Evolutionary conservation across 768 basidiomycete species (phyloP), one percentile per base, ranked within the genome.

Genomic region (Xerocomellus dryophilus): DNA sequence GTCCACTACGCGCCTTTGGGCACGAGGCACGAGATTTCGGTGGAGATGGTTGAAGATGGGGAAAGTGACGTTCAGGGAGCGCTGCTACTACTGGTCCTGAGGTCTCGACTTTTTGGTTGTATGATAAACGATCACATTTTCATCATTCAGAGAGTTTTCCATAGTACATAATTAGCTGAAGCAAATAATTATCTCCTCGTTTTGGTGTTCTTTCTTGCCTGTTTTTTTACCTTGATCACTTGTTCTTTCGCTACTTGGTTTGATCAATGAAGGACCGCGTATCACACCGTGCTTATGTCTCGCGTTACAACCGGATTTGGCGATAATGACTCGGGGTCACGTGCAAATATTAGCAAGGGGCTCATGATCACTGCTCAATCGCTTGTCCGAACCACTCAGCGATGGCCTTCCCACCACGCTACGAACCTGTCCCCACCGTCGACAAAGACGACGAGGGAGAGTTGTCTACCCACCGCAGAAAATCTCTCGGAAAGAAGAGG

Each of bases 381-480:
- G 17, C 11, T 51, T 36, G 20, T n/a, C 31, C 31, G 4, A 36
- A n/a, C 20, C 32, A 18, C 14, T 17, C 2, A 39, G 25, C 32
- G 25, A 69, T 67, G 66, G 56, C 50, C 44, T 49, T 66, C 55
- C 60, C 58, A 59, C 57, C 62, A n/a, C 54, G 29, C 10, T 69
- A 69, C 42, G 51, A 69, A 29, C 70, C 45, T 8, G 56, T 71
- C 39, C 47, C 65, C 42, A 61, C 54, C 41, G 32, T 50, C n/a
- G 61, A 63, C 32, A 47, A 48, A 17, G 57, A 61, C 40, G 47
- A 49, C 39, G 56, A 58, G 12, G 61, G 18, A 8, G 52, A 54
- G 25, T 40, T 12, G 7, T 20, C 23, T 12, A 17, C 27, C 9
- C 39, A 29, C 5, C 35, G 15, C 39, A 59, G n/a, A 32, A 51